A percentile compares a stretch with the other conserved stretches of the same genome.
phyloP scores from a whole-genome alignment of 441 rosid genomes.

The Theobroma grandiflorum region DNA sequence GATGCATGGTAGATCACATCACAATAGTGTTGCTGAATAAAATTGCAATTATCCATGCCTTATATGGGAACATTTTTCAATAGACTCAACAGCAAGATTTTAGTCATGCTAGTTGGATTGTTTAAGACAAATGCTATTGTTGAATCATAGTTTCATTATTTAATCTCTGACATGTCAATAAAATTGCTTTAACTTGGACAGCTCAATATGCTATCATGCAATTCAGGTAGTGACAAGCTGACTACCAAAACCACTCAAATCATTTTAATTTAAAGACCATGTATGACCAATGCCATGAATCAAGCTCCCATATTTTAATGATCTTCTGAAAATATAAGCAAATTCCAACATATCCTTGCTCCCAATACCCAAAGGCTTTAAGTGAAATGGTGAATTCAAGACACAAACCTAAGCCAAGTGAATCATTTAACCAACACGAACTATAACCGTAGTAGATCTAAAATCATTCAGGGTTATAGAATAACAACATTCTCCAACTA shows the following conservation, averaged over 20 bases:
- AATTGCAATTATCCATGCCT: not conserved
- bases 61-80: not conserved
- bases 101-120: not conserved
- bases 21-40: not conserved
- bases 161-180: not conserved
- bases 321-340: conserved; percentile 1
- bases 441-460: not conserved
- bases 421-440: not conserved
- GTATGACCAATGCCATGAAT: not conserved
- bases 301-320: not conserved
- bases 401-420: not conserved
- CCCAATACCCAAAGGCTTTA: not conserved
- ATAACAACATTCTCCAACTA: not conserved
- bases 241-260: not conserved
- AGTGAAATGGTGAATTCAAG: not conserved
- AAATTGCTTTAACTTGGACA: conserved; percentile 1
- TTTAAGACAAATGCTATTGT: not conserved
- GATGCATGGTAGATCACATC: not conserved
- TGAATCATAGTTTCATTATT: not conserved
- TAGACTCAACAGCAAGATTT: not conserved
- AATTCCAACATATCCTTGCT: conserved; percentile 10
- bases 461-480: not conserved
- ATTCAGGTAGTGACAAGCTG: not conserved
- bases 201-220: conserved; percentile 3
- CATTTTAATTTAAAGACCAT: not conserved